Evolutionary conservation across 352 stramenopile genomes (phyloP), one percentile per base, ranked within the genome.

Genomic region (Phytophthora pisi): DNA sequence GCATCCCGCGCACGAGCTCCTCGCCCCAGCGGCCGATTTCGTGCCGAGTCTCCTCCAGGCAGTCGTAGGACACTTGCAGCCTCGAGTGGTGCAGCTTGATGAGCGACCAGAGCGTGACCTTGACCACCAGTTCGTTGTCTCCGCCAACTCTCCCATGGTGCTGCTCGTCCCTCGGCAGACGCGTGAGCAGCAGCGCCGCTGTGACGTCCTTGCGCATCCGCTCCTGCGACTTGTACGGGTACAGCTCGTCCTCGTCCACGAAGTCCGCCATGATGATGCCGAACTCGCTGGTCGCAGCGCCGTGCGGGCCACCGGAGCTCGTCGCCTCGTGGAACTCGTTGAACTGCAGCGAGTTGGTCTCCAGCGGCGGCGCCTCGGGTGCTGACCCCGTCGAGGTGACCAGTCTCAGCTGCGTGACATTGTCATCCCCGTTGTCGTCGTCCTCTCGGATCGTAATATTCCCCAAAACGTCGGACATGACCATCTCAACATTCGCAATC

Each of bases 381-480:
- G 61, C 61, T 3, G 54, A 66, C 34, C 52, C 61, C 28, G 63
- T 65, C 4, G 64, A 69, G 2, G 66, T 66, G 2, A 81, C 70
- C 23, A 84, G 47, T 30, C 76, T 72, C 31, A 81, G 56, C 34
- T 84, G 76, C 53, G 52, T 52, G 16, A 79, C 58, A 38, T 73
- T 66, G 26, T 72, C 52, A 1, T 69, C 61, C 10, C 70, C 52
- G 34, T 68, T 68, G 38, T 81, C 76, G 34, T 85, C 75, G 34
- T 81, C 66, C 36, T 83, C 75, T n/a, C 77, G 72, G 34, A 85
- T 70, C 23, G 75, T 84, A 26, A 84, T 78, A 49, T 69, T 79
- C 15, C 73, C 75, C 28, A 84, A 52, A 28, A 72, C 58, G 43
- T 86, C 78, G n/a, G 20, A 82, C 52, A 83, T 75, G 55, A 59